A percentile compares a stretch with the other conserved stretches of the same genome.
Conservation (phyloP, 2,329 filamentous ascomycete genomes). For the Diaporthe aspalathi region DNA sequence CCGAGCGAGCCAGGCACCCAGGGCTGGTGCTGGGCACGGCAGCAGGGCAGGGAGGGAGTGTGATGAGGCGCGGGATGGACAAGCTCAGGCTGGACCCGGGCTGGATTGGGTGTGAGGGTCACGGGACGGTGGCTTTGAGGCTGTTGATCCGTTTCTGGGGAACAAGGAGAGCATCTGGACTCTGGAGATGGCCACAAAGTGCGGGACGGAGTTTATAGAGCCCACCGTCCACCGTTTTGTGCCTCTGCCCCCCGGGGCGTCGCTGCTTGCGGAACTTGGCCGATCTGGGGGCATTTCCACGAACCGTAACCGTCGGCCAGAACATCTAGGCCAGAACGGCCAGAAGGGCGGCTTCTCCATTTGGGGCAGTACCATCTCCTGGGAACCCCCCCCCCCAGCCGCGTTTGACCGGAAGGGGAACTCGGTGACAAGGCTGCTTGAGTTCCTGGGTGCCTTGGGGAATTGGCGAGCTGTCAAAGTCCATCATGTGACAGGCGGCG, state of each 20-base stretch:
- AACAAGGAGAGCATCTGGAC: not conserved
- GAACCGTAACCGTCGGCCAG: slow-evolving; percentile 11
- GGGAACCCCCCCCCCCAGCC: not conserved
- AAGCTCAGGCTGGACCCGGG: slow-evolving; percentile 22
- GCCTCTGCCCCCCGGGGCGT: not conserved
- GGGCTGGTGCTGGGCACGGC: slow-evolving; percentile 10
- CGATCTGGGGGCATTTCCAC: slow-evolving; percentile 27
- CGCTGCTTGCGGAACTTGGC: slow-evolving; percentile 35
- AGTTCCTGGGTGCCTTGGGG: slow-evolving; percentile 14
- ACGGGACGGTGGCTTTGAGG: slow-evolving; percentile 30
- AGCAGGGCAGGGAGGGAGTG: slow-evolving; percentile 6
- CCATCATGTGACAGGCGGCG: slow-evolving; percentile 38
- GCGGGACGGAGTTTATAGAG: slow-evolving; percentile 25
- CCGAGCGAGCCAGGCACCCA: slow-evolving; percentile 17
- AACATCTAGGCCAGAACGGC: not conserved
- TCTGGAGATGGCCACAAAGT: not conserved
- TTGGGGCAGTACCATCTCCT: slow-evolving; percentile 25
- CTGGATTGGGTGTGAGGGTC: slow-evolving; percentile 27
- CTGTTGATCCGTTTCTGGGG: slow-evolving; percentile 28
- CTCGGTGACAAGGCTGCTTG: slow-evolving; percentile 26
- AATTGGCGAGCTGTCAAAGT: slow-evolving; percentile 31
- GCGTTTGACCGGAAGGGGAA: slow-evolving; percentile 29
- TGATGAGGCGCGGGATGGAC: slow-evolving; percentile 22
- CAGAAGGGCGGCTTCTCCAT: slow-evolving; percentile 21
- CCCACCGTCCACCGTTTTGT: not conserved